Percentiles rank a stretch among this genome's conserved stretches.
These are phyloP conservation scores for Picocystis sp. DNA, from an alignment of 163 green algal genomes.

Conservation along the genomic window DNA sequence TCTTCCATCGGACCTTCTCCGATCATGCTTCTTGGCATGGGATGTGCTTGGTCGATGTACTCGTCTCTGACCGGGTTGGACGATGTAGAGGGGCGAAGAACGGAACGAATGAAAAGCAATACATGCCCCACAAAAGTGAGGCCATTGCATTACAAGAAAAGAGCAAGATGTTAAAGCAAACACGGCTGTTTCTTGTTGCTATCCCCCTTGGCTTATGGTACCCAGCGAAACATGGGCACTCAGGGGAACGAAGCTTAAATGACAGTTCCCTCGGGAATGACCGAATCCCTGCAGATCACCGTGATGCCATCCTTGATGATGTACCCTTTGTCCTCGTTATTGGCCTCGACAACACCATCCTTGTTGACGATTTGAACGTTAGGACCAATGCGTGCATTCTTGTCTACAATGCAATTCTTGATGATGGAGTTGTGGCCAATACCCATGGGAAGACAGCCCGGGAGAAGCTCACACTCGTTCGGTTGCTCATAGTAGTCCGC, in stretches of 20 bases:
- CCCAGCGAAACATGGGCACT: no score
- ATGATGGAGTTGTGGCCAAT: slow-evolving; percentile 48
- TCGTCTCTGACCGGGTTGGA: no score
- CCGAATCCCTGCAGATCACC: slow-evolving; percentile 28
- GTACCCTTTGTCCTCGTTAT: slow-evolving; percentile 26
- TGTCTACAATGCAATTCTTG: slow-evolving; percentile 46
- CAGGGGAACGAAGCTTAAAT: slow-evolving; percentile 22
- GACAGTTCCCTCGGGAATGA: slow-evolving; percentile 25
- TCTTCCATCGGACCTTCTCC: no score
- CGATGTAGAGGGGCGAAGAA: no score
- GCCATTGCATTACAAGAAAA: no score
- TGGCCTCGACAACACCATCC: slow-evolving; percentile 26
- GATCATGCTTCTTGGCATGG: no score
- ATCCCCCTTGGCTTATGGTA: no score
- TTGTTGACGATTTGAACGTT: slow-evolving; percentile 35
- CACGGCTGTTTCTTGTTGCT: no score
- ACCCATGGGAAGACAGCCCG: slow-evolving; percentile 63
- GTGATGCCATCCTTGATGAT: slow-evolving; percentile 46
- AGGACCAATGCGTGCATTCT: slow-evolving; percentile 35
- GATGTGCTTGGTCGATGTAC: no score
- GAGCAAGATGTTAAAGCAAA: no score
- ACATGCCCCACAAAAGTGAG: no score
- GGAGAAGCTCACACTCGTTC: slow-evolving; percentile 26
- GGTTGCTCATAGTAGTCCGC: slow-evolving; percentile 94
- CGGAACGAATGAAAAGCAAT: no score